Evolutionary conservation across 305 asterid genomes (phyloP), one percentile per base, ranked within the genome.

Genomic region (Rubia tinctorum): DNA sequence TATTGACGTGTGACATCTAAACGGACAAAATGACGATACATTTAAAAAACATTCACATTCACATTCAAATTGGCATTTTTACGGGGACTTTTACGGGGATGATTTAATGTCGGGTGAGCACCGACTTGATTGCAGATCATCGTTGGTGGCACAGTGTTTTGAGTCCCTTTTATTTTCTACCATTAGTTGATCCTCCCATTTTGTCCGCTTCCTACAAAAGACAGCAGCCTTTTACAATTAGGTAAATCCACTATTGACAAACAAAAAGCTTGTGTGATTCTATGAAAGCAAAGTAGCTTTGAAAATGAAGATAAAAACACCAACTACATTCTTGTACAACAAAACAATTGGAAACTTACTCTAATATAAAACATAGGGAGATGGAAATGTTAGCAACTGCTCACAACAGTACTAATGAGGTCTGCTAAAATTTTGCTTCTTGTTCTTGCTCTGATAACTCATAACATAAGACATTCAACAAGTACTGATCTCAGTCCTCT

Each of bases 211-310:
- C 58, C 68, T 66, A 58, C 30, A 56, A 58, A 58, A 73, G 61
- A 22, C 66, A 69, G 73, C 63, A 30, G 69, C 61, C 68, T 37
- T 22, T 43, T 15, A 5, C 44, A 39, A 71, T 76, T 76, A 71
- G 80, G 76, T 76, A 37, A 45, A 71, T 64, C 80, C 66, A 72
- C 76, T 65, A 53, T 64, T 76, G 56, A 75, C 51, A 20, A 37
- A 20, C 22, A 56, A 71, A 55, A 53, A 71, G 66, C 8, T 22
- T 17, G 27, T 51, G 42, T 44, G 60, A 75, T 68, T 75, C 66
- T 39, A 39, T 42, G 59, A 63, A 64, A 76, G 55, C 23, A 17
- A 51, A 62, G 75, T 71, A 63, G 72, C 58, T 71, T 51, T 51
- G 75, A 71, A 51, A 76, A 49, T 12, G 10, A 11, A 61, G 64